A percentile compares a stretch with the other conserved stretches of the same genome.
Evolutionary conservation across 805 yeast species (phyloP).

Genomic region (Aciculoconidium aculeatum): DNA sequence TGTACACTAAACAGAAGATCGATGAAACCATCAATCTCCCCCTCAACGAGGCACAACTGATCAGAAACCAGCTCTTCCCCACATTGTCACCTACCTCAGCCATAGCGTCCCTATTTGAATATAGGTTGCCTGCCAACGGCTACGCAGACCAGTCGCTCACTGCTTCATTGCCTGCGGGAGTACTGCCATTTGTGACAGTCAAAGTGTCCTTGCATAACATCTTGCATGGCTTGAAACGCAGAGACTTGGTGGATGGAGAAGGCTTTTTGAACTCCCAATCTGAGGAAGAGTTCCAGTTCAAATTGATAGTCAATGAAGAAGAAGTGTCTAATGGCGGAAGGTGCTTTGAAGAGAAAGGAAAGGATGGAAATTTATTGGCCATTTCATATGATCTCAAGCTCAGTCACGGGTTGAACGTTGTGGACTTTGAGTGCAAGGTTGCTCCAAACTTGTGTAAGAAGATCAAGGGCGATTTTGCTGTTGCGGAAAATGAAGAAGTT

Average conservation of each 20-base stretch:
- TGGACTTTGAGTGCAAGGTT: constrained; percentile 36
- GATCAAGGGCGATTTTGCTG: constrained; percentile 22
- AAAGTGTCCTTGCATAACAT: constrained; percentile 31
- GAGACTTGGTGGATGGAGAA: constrained; percentile 28
- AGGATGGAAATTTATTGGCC: constrained; percentile 15
- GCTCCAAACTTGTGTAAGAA: constrained; percentile 34
- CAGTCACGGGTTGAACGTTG: constrained; percentile 34
- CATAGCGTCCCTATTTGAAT: constrained; percentile 30
- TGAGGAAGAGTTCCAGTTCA: constrained; percentile 39
- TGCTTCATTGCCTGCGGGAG: constrained; percentile 31
- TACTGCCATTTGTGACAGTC: constrained; percentile 28
- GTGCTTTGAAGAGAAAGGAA: constrained; percentile 19
- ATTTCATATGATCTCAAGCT: constrained; percentile 35
- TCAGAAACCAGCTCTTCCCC: constrained; percentile 28
- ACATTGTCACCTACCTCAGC: constrained; percentile 18
- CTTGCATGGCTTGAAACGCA: constrained; percentile 25
- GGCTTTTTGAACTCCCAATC: constrained; percentile 25
- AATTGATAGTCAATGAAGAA: constrained; percentile 32
- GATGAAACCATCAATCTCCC: constrained; percentile 9
- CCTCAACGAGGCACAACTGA: constrained; percentile 20
- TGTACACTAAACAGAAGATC: constrained; percentile 8
- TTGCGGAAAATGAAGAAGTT: constrained; percentile 19
- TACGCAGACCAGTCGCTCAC: constrained; percentile 34
- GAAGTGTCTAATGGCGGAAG: constrained; percentile 30
- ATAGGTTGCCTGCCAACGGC: constrained; percentile 33